Percentiles rank a stretch among this genome's conserved stretches.
These are phyloP conservation scores for Paraphoma chrysanthemicola DNA, from an alignment of 2,329 filamentous ascomycete species.

Conservation along the genomic window DNA sequence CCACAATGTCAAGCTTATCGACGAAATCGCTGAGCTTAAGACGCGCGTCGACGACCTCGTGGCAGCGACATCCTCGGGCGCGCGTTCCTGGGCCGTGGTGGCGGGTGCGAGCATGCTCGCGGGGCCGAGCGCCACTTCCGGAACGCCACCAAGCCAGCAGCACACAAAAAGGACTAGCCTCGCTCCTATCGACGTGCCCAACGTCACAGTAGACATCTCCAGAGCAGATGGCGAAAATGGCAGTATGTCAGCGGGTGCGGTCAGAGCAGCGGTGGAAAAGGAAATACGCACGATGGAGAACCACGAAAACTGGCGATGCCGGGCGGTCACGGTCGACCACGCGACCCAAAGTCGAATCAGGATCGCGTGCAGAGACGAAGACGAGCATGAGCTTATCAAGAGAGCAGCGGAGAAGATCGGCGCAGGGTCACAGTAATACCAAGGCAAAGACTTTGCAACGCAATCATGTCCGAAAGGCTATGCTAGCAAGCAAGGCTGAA, in stretches of 20 bases:
- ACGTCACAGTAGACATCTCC: slow-evolving; percentile 9
- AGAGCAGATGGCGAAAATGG: slow-evolving; percentile 9
- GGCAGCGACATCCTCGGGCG: slow-evolving; percentile 5
- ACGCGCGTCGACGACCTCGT: slow-evolving; percentile 9
- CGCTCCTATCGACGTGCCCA: slow-evolving; percentile 3
- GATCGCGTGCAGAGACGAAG: no score
- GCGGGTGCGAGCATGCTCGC: slow-evolving; percentile 1
- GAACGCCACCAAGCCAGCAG: slow-evolving; percentile 3
- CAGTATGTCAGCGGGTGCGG: slow-evolving; percentile 5
- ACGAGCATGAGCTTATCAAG: no score
- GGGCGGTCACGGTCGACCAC: no score
- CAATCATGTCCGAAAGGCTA: no score
- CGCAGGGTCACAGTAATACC: no score
- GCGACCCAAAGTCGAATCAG: no score
- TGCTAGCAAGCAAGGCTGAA: no score
- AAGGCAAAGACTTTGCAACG: no score
- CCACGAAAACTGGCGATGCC: no score
- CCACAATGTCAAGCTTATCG: slow-evolving; percentile 9
- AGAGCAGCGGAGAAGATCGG: no score
- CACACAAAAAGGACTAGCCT: slow-evolving; percentile 4
- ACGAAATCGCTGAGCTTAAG: slow-evolving; percentile 10
- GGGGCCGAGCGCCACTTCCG: slow-evolving; percentile 5
- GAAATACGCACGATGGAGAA: no score
- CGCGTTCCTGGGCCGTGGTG: slow-evolving; percentile 8
- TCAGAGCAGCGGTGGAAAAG: no score